Conservation (phyloP, 2,329 filamentous ascomycete species). For the Calonectria pseudoreteaudii region DNA sequence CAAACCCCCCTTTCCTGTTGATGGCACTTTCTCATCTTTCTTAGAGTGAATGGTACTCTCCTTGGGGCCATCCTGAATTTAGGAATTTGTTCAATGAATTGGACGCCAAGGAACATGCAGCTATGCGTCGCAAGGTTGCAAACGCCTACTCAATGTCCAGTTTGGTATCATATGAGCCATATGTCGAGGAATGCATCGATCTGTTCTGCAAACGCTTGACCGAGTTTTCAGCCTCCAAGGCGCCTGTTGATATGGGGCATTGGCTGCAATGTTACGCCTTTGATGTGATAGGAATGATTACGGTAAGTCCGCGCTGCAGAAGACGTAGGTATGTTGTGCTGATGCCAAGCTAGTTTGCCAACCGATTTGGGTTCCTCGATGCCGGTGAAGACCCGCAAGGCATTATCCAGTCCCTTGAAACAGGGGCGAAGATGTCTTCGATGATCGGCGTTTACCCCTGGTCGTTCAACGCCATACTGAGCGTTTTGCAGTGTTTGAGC, state of each 20-base stretch:
- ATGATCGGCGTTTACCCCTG: not conserved
- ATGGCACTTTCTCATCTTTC: not conserved
- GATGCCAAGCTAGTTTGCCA: not conserved
- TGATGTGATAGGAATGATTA: constrained; percentile 1
- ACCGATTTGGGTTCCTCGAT: not conserved
- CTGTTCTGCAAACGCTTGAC: not conserved
- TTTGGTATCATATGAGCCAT: not conserved
- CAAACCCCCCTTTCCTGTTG: too few species aligned
- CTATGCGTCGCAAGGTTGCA: not conserved
- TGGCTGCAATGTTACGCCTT: not conserved
- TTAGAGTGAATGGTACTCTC: not conserved
- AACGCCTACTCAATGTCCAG: not conserved
- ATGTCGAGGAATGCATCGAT: not conserved
- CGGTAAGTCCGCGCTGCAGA: not conserved
- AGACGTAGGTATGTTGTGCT: not conserved
- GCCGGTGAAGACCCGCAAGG: not conserved
- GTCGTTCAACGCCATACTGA: not conserved
- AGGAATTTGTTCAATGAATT: not conserved
- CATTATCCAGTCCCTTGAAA: not conserved
- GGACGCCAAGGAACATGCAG: not conserved
- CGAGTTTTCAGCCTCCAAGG: not conserved
- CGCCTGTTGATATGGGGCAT: not conserved
- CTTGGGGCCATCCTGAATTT: not conserved
- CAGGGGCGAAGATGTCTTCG: not conserved
- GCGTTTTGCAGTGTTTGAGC: not conserved